These are phyloP conservation scores for Boletales sp. DNA, from an alignment of 768 basidiomycete species.

Conservation along the genomic window DNA sequence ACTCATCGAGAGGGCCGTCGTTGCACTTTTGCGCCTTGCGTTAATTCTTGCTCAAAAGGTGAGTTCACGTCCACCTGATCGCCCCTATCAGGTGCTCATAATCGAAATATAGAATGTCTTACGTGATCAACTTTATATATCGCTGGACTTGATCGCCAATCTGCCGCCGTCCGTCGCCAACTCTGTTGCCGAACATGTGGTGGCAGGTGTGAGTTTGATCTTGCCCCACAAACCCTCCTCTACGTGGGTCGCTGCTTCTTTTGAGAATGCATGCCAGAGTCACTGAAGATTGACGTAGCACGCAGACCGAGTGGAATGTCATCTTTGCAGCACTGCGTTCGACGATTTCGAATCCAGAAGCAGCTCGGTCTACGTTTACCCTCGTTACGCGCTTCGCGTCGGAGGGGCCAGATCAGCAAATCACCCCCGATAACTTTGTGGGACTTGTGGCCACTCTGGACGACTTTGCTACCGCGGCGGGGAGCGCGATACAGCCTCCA, in stretches of 20 bases:
- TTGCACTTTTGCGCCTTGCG: slow-evolving; percentile 82
- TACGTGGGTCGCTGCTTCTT: slow-evolving; percentile 32
- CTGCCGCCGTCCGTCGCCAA: slow-evolving; percentile 73
- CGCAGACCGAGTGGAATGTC: slow-evolving; percentile 94
- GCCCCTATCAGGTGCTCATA: not conserved
- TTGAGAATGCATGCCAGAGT: not conserved
- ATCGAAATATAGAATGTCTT: slow-evolving; percentile 55
- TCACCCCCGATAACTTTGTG: slow-evolving; percentile 75
- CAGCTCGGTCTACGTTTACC: slow-evolving; percentile 79
- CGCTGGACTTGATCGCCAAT: slow-evolving; percentile 84
- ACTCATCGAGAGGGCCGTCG: slow-evolving; percentile 91
- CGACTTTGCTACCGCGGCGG: slow-evolving; percentile 81
- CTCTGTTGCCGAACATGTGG: slow-evolving; percentile 89
- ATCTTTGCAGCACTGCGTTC: slow-evolving; percentile 84
- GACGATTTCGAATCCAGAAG: slow-evolving; percentile 83
- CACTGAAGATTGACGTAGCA: slow-evolving; percentile 40
- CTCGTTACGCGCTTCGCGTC: slow-evolving; percentile 64
- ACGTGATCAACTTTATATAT: slow-evolving; percentile 92
- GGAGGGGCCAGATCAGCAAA: slow-evolving; percentile 55
- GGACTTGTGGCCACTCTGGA: slow-evolving; percentile 80
- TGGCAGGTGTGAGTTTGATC: slow-evolving; percentile 75
- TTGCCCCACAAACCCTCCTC: slow-evolving; percentile 75
- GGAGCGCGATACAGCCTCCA: slow-evolving; percentile 56
- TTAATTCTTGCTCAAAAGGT: slow-evolving; percentile 79
- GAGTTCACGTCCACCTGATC: slow-evolving; percentile 16